A percentile compares a stretch with the other conserved stretches of the same genome.
Conservation (phyloP, 257 asterid genomes). For the Solanum phureja region DNA sequence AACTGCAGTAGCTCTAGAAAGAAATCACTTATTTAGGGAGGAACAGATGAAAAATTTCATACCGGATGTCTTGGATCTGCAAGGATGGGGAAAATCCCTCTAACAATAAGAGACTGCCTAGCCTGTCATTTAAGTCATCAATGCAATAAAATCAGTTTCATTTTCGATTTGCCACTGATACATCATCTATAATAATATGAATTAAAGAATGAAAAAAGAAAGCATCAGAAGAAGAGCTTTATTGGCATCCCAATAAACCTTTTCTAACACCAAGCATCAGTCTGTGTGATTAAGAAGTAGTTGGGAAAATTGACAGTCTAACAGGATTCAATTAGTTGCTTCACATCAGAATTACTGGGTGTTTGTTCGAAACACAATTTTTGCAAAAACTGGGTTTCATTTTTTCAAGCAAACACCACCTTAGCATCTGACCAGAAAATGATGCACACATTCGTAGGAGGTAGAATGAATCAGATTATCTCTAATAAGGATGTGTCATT, state of each 20-base stretch:
- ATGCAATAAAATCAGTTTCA: neutral
- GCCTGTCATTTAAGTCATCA: conserved; percentile 42
- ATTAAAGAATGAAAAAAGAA: neutral
- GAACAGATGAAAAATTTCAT: conserved; percentile 5
- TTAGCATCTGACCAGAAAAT: neutral
- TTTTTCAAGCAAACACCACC: neutral
- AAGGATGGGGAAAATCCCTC: conserved; percentile 93
- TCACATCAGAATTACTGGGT: neutral
- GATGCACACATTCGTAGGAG: neutral
- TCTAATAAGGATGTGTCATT: neutral
- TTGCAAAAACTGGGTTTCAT: neutral
- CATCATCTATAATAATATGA: neutral
- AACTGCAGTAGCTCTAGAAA: neutral
- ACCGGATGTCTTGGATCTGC: conserved; percentile 99
- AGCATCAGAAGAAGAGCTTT: neutral
- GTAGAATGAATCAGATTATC: neutral
- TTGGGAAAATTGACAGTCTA: neutral
- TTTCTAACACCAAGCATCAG: neutral
- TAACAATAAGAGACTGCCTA: conserved; percentile 82
- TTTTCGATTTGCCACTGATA: neutral
- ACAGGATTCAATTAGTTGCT: neutral
- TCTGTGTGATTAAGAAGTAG: neutral
- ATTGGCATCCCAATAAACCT: neutral
- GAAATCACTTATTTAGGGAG: neutral
- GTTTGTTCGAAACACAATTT: neutral